phyloP scores from a whole-genome alignment of 2,329 filamentous ascomycete genomes.

The Colletotrichum spaethianum region DNA sequence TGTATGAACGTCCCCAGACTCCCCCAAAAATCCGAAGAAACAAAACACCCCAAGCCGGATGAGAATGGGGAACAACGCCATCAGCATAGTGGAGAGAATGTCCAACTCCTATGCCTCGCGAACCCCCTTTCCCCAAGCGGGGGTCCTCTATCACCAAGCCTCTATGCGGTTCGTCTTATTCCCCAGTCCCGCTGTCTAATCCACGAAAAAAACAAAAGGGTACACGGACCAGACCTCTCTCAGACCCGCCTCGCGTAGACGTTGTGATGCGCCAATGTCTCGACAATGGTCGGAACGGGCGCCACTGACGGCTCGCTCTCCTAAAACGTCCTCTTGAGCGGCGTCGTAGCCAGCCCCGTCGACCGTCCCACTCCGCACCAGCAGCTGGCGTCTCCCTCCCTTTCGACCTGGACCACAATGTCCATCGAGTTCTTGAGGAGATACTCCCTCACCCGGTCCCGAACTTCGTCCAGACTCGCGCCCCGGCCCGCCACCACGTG shows the following conservation, averaged over 20 bases:
- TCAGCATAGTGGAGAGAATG: background rate
- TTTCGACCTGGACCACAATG: constrained; percentile 88
- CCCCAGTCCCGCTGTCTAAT: constrained; percentile 8
- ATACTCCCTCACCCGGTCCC: constrained; percentile 81
- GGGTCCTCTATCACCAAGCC: background rate
- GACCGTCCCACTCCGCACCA: constrained; percentile 66
- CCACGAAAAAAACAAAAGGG: background rate
- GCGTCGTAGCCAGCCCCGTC: constrained; percentile 46
- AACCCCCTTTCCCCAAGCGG: background rate
- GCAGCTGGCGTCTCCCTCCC: constrained; percentile 79
- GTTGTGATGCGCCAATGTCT: constrained; percentile 6
- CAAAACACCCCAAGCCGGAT: background rate
- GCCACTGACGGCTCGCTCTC: constrained; percentile 6
- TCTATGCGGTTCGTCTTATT: background rate
- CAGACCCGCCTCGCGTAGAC: background rate
- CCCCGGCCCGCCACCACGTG: constrained; percentile 83
- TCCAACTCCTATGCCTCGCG: background rate
- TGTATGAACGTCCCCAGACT: constrained; percentile 26
- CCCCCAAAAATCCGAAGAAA: constrained; percentile 8
- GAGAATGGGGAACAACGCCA: constrained; percentile 9
- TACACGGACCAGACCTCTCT: background rate
- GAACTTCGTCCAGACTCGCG: constrained; percentile 85
- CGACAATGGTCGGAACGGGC: constrained; percentile 17
- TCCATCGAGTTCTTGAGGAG: constrained; percentile 81
- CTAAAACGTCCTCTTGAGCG: constrained; percentile 54